Base-by-base conservation (phyloP, 129 eudicot species). In the Rutidosis leptorrhynchoides region DNA sequence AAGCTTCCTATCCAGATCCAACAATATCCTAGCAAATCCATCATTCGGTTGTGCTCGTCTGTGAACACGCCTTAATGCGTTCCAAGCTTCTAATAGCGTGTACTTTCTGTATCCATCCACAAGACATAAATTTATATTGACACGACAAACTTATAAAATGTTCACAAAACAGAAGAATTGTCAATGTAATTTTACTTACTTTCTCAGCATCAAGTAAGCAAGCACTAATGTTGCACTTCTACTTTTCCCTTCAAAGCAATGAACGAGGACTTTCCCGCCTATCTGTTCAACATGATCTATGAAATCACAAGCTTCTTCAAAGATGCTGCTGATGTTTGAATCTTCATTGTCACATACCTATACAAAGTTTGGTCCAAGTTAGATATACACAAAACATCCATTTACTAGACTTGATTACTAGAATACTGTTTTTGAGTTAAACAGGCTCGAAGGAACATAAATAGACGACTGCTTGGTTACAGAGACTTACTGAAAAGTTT, bases 211-310 rank as follows among this genome's bases (percentile, higher is more conserved):
- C 37, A 94, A 70, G 83, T 89, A 94, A 24, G 95, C 96, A 61
- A 94, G 95, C 74, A 94, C 95, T 16, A 84, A 73, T 3, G 99
- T 94, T 25, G 96, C 99, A 64, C 99, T 94, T 70, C 97, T 81
- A 70, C 99, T 94, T 83, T 82, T 86, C 63, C 99, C 99, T 89
- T 94, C 99, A 68, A 94, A 94, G 79, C 99, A 94, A 67, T 94
- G 99, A 70, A 94, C 99, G 77, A 94, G 68, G 77, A 94, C 97
- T 76, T 94, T 89, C 58, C 97, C 93, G 7, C 95, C 93, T 52
- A 67, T 71, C 77, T 82, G 65, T 72, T 89, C 99, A 52, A 94
- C 95, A 48, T 66, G 76, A 74, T 89, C 83, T 8, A 94, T 80
- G 65, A 82, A 89, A 30, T 82, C 78, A 77, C 85, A 90, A 0